These are phyloP conservation scores for Fusarium ambrosium DNA, from an alignment of 2,329 filamentous ascomycete species.

Conservation along the genomic window DNA sequence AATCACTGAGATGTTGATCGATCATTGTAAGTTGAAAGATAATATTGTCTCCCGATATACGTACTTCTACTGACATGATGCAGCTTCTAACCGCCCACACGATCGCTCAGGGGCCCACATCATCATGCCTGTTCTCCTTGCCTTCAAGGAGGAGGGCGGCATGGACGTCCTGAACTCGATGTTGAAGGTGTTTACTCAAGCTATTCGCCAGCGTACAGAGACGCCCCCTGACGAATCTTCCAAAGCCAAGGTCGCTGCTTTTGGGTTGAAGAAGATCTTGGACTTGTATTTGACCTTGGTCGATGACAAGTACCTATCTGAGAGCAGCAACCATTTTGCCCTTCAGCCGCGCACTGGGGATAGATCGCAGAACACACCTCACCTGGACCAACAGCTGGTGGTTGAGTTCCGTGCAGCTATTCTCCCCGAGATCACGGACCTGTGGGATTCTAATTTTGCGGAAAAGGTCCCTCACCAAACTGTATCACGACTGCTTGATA, in stretches of 20 bases:
- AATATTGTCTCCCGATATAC: not conserved
- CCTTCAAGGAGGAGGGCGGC: conserved; percentile 87
- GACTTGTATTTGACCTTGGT: conserved; percentile 83
- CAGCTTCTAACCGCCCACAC: conserved; percentile 57
- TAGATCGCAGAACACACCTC: conserved; percentile 56
- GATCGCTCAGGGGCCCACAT: conserved; percentile 67
- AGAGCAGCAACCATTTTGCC: conserved; percentile 73
- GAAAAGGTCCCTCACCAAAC: conserved; percentile 84
- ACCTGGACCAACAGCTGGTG: conserved; percentile 78
- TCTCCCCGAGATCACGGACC: conserved; percentile 78
- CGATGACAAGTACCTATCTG: conserved; percentile 83
- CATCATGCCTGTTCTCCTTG: conserved; percentile 83
- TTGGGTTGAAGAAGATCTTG: conserved; percentile 84
- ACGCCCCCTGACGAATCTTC: conserved; percentile 63
- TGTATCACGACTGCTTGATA: conserved; percentile 84
- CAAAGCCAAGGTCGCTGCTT: conserved; percentile 63
- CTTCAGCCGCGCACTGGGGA: conserved; percentile 58
- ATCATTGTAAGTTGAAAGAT: conserved; percentile 62
- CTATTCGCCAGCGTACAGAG: conserved; percentile 47
- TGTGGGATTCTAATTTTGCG: conserved; percentile 89
- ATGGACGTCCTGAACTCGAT: conserved; percentile 80
- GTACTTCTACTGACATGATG: conserved; percentile 41
- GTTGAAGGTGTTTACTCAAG: conserved; percentile 72
- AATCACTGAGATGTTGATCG: conserved; percentile 83
- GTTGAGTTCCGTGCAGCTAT: conserved; percentile 88